A percentile compares a stretch with the other conserved stretches of the same genome.
These are phyloP conservation scores for Cystobasidium ongulense DNA, from an alignment of 768 basidiomycete species.

Conservation along the genomic window DNA sequence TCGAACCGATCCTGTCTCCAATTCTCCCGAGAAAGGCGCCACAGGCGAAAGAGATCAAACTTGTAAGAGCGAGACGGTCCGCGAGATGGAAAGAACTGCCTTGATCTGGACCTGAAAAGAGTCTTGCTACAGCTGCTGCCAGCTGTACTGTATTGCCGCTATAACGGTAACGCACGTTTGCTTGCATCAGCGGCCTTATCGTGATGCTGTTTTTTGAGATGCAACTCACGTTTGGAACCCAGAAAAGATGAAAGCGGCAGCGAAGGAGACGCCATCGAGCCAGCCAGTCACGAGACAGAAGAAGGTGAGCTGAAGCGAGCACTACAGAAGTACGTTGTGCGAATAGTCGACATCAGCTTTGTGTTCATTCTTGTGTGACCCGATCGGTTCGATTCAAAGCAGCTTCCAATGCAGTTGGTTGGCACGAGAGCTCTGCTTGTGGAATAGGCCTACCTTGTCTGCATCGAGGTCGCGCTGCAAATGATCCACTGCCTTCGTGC, in stretches of 20 bases:
- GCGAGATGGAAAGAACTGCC: conserved; percentile 57
- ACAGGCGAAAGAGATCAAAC: conserved; percentile 64
- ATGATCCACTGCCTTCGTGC: neutral
- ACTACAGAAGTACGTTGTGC: neutral
- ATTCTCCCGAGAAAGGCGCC: conserved; percentile 72
- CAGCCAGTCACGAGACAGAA: conserved; percentile 41
- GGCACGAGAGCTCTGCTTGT: too few species aligned
- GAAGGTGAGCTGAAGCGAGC: conserved; percentile 30
- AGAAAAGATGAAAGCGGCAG: conserved; percentile 74
- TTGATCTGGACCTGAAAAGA: conserved; percentile 54
- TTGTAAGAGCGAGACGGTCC: conserved; percentile 74
- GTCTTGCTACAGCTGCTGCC: conserved; percentile 67
- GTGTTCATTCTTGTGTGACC: neutral
- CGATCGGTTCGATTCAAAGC: too few species aligned
- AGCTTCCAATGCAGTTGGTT: too few species aligned
- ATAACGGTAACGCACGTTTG: conserved; percentile 1
- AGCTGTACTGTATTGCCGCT: conserved; percentile 53
- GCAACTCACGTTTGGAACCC: conserved; percentile 77
- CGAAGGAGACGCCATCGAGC: conserved; percentile 60
- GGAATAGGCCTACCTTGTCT: neutral
- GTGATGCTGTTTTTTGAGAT: conserved; percentile 47
- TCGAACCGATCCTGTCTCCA: conserved; percentile 71
- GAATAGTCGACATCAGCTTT: neutral
- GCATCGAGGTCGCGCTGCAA: neutral
- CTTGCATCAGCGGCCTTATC: conserved; percentile 11